Conservation (phyloP, 495 filamentous ascomycete species). For the Xylaria cubensis region DNA sequence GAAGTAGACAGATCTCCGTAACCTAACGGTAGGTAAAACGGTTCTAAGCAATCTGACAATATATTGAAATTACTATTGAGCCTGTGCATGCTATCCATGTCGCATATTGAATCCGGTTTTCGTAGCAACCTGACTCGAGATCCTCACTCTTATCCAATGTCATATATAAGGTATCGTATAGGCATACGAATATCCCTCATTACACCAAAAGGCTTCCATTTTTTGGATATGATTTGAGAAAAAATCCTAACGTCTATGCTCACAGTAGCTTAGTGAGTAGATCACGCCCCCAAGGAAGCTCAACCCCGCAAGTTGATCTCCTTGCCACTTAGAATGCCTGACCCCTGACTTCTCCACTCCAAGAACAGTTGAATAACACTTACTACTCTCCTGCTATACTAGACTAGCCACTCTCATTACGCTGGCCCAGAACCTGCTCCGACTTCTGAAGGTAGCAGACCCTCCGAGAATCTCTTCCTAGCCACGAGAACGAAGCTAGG, state of each 20-base stretch:
- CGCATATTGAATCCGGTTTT: background rate
- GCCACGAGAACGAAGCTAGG: conserved; percentile 2
- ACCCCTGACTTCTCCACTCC: conserved; percentile 21
- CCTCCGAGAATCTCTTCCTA: conserved; percentile 15
- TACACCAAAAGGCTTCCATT: background rate
- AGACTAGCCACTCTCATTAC: background rate
- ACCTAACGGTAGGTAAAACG: background rate
- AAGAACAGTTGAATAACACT: background rate
- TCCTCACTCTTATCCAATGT: background rate
- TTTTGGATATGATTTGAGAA: background rate
- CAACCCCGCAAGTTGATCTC: conserved; percentile 22
- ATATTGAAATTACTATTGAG: conserved; percentile 15
- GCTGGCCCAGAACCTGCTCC: background rate
- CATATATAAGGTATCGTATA: background rate
- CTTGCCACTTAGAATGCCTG: background rate
- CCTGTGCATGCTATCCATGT: background rate
- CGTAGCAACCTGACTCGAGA: background rate
- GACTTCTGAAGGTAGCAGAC: conserved; percentile 6
- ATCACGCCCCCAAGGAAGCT: background rate
- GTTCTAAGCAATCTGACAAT: background rate
- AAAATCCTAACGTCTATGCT: background rate
- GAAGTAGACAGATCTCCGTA: background rate
- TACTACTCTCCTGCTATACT: background rate
- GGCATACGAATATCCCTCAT: background rate
- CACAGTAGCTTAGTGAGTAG: background rate